Conservation (phyloP, 2,329 filamentous ascomycete species). For the Dactylellina sp. region DNA sequence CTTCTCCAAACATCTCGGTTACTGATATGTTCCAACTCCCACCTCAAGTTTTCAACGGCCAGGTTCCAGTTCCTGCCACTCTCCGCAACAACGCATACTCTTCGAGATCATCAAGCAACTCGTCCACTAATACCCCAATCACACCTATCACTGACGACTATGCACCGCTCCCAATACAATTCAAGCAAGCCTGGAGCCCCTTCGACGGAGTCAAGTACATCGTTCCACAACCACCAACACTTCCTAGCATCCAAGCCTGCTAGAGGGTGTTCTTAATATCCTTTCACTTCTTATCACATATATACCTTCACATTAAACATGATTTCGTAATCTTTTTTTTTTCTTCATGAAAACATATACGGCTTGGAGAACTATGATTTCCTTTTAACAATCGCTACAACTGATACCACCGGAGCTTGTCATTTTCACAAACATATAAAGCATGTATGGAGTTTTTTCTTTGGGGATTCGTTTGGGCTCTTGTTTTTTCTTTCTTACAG, state of each 20-base stretch:
- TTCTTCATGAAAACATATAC: constrained; percentile 52
- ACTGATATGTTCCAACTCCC: constrained; percentile 60
- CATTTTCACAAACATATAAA: constrained; percentile 56
- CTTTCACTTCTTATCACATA: constrained; percentile 43
- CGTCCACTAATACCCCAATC: constrained; percentile 58
- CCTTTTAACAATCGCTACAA: constrained; percentile 54
- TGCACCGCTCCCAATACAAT: constrained; percentile 56
- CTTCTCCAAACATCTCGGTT: constrained; percentile 58
- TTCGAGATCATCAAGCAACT: constrained; percentile 58
- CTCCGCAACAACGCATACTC: constrained; percentile 59
- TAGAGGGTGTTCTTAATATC: constrained; percentile 48
- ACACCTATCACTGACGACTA: constrained; percentile 57
- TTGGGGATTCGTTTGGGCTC: constrained; percentile 19
- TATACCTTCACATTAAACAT: constrained; percentile 45
- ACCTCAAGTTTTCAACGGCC: constrained; percentile 54
- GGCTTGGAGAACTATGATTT: constrained; percentile 55
- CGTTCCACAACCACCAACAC: constrained; percentile 46
- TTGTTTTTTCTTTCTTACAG: constrained; percentile 8
- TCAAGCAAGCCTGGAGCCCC: constrained; percentile 47
- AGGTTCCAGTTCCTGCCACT: constrained; percentile 58
- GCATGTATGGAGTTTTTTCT: constrained; percentile 57
- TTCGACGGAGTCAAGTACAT: constrained; percentile 55
- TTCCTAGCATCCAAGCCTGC: constrained; percentile 57
- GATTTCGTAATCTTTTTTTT: constrained; percentile 52
- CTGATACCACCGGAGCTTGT: constrained; percentile 57